A percentile compares a stretch with the other conserved stretches of the same genome.
These are phyloP conservation scores for Cyclostephanos invisitatus DNA, from an alignment of 108 stramenopile genomes.

Conservation along the genomic window DNA sequence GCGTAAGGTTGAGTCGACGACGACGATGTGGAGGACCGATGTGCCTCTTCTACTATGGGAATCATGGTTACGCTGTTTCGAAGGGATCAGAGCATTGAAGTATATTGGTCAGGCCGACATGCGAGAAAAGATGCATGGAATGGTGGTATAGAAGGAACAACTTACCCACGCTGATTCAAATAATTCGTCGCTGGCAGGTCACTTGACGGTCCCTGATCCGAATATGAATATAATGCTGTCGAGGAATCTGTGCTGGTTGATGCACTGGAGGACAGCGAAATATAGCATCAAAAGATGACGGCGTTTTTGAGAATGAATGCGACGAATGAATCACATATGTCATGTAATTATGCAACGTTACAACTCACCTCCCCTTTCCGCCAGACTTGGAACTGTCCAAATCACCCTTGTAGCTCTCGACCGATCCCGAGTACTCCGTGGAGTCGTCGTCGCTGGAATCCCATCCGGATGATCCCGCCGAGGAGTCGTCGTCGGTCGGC, in stretches of 20 bases:
- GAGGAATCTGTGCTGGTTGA: constrained; percentile 2
- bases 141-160: neutral
- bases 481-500: constrained; percentile 35
- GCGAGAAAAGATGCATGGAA: neutral
- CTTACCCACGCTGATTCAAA: constrained; percentile 30
- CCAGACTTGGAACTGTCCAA: constrained; percentile 15
- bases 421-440: constrained; percentile 28
- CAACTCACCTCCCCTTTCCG: neutral
- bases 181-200: constrained; percentile 34
- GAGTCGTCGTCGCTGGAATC: constrained; percentile 39
- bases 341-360: too few species aligned
- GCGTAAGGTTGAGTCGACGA: neutral
- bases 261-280: too few species aligned
- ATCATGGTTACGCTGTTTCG: constrained; percentile 34
- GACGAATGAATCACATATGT: too few species aligned
- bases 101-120: neutral
- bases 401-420: constrained; percentile 30
- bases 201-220: constrained; percentile 17
- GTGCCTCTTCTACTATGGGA: constrained; percentile 19
- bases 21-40: constrained; percentile 10
- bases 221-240: constrained; percentile 22
- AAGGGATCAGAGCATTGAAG: neutral
- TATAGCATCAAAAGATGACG: too few species aligned
- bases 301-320: too few species aligned
- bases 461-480: constrained; percentile 50